phyloP scores from a whole-genome alignment of 2,329 filamentous ascomycete genomes.

The Clonostachys chloroleuca region DNA sequence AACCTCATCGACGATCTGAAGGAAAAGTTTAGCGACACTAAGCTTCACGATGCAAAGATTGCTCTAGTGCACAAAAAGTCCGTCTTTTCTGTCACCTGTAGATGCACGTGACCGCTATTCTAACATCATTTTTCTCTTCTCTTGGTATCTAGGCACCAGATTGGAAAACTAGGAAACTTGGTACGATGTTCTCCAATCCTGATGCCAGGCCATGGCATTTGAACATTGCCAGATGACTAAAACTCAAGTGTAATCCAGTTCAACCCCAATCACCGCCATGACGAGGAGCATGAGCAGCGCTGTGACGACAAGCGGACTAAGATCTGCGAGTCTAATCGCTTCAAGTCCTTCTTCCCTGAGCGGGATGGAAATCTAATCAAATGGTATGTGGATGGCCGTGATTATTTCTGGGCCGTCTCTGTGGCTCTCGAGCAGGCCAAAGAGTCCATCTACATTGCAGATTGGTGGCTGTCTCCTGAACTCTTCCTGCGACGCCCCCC shows the following conservation, averaged over 20 bases:
- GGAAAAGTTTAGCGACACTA: conserved; percentile 49
- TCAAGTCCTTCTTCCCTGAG: conserved; percentile 86
- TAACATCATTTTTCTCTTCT: background rate
- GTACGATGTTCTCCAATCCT: conserved; percentile 27
- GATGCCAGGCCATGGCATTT: background rate
- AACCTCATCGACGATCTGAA: conserved; percentile 40
- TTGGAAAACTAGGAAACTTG: conserved; percentile 60
- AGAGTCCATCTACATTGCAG: conserved; percentile 91
- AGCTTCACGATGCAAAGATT: conserved; percentile 53
- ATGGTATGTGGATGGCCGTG: conserved; percentile 94
- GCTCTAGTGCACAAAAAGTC: conserved; percentile 56
- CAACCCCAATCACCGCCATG: conserved; percentile 87
- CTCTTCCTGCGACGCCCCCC: conserved; percentile 83
- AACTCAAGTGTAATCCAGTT: conserved; percentile 41
- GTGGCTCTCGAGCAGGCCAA: conserved; percentile 84
- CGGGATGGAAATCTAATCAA: conserved; percentile 82
- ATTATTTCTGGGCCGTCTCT: conserved; percentile 95
- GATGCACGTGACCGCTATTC: background rate
- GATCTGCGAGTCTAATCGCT: conserved; percentile 73
- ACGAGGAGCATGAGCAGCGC: conserved; percentile 82
- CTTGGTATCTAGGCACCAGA: conserved; percentile 34
- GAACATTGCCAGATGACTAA: background rate
- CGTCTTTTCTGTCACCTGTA: conserved; percentile 4
- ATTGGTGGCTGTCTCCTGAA: conserved; percentile 96
- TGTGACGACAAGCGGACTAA: conserved; percentile 76